Base-by-base conservation (phyloP, 305 asterid species). In the Fraxinus sp. region DNA sequence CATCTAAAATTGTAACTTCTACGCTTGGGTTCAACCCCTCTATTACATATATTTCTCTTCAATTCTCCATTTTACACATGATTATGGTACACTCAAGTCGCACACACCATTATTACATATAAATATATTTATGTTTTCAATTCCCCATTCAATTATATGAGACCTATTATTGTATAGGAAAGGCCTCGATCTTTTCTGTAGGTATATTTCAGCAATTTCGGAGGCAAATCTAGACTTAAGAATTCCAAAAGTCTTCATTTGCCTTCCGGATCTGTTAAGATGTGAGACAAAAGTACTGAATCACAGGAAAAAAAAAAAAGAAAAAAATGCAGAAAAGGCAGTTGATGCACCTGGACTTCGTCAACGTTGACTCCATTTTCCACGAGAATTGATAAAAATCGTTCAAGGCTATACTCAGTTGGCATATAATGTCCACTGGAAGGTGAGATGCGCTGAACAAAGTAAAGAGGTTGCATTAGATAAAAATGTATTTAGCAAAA, bases 361-460 rank as follows among this genome's bases (percentile, higher is more conserved):
- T 86, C 90, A 75, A 89, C 87, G 87, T 95, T 83, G 85, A 95
- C 97, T 72, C 96, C 96, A 57, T 91, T 90, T 85, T 90, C 97
- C 85, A 82, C 82, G 87, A 94, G 92, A 87, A 86, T 87, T 81
- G 91, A 91, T 76, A 91, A 71, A 85, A 94, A 91, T 80, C 86
- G 75, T 76, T 88, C 89, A 13, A 94, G 92, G 84, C 91, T 88
- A 22, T 93, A 93, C 64, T 95, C 97, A 0, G 95, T 93, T 76
- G 99, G 99, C 87, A 90, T 92, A 86, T 91, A 95, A 88, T 92
- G 98, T 82, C 91, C 98, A 30, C 98, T 89, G 91, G 90, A 92
- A 79, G 97, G 88, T 86, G 98, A 92, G 84, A 94, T 82, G 35
- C 84, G 55, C 93, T 86, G 85, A 72, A 85, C 49, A 70, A 77